phyloP scores from a whole-genome alignment of 192 early-diverging fungal species.

The Rhizophlyctis rosea region DNA sequence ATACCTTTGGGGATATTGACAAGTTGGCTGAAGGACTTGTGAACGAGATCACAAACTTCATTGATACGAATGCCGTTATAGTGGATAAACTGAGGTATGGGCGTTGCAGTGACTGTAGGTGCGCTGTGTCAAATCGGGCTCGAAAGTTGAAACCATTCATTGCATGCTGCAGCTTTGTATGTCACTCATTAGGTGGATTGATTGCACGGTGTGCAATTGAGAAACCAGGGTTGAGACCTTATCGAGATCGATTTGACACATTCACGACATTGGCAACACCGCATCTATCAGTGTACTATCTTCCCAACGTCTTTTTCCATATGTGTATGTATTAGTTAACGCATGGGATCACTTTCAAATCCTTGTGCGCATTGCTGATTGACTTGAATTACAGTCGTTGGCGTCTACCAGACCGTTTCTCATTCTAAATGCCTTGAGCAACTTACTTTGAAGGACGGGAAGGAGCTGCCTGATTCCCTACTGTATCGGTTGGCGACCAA shows the following conservation, averaged over 20 bases:
- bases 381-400: slow-evolving; percentile 1
- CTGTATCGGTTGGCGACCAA: slow-evolving; percentile 20
- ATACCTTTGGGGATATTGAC: slow-evolving; percentile 21
- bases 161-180: slow-evolving; percentile 19
- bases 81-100: slow-evolving; percentile 15
- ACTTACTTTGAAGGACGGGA: slow-evolving; percentile 15
- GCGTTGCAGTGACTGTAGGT: not conserved
- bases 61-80: not conserved
- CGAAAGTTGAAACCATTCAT: not conserved
- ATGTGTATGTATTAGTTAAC: not conserved
- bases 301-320: slow-evolving; percentile 13
- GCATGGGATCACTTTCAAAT: not conserved
- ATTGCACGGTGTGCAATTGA: slow-evolving; percentile 32
- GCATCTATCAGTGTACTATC: slow-evolving; percentile 16
- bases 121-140: not conserved
- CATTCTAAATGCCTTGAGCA: slow-evolving; percentile 18
- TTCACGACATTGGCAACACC: slow-evolving; percentile 31
- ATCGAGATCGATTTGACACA: slow-evolving; percentile 11
- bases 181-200: slow-evolving; percentile 33
- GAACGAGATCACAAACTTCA: slow-evolving; percentile 17
- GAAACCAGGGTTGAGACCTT: slow-evolving; percentile 3
- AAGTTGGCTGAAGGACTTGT: slow-evolving; percentile 18
- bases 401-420: slow-evolving; percentile 9
- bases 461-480: not conserved
- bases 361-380: slow-evolving; percentile 1